A percentile compares a stretch with the other conserved stretches of the same genome.
Evolutionary conservation across 139 green algal genomes (phyloP).

Genomic region (Chlamydomonas eustigma): DNA sequence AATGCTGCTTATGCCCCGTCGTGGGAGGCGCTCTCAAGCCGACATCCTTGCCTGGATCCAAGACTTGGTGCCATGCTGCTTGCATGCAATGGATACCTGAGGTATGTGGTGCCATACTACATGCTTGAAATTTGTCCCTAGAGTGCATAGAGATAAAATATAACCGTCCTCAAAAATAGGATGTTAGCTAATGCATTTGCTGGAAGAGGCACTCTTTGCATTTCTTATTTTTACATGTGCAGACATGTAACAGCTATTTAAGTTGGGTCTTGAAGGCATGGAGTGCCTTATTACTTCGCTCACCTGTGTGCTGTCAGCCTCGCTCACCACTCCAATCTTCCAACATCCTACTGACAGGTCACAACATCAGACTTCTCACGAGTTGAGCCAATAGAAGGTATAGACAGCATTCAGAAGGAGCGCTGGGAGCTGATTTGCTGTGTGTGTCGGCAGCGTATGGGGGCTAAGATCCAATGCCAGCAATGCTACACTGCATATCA

Average conservation of each 20-base stretch:
- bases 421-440: constrained; percentile 86
- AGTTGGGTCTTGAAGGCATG: no score
- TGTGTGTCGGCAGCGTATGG: constrained; percentile 76
- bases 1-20: constrained; percentile 91
- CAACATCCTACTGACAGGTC: neutral
- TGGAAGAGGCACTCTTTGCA: no score
- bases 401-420: constrained; percentile 76
- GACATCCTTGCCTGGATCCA: constrained; percentile 51
- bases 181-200: no score
- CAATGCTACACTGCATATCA: constrained; percentile 87
- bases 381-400: constrained; percentile 81
- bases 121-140: no score
- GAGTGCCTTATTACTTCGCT: no score
- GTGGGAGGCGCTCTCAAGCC: constrained; percentile 85
- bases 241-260: no score
- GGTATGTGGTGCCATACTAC: no score
- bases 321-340: no score
- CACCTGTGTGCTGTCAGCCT: no score
- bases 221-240: no score
- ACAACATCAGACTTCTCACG: neutral
- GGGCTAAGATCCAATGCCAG: constrained; percentile 91
- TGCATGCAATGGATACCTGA: constrained; percentile 82
- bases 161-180: no score
- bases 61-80: constrained; percentile 75
- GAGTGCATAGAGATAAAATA: no score